Evolutionary conservation across 2,329 filamentous ascomycete species (phyloP), one percentile per base, ranked within the genome.

Genomic region (Drechslera avenae): DNA sequence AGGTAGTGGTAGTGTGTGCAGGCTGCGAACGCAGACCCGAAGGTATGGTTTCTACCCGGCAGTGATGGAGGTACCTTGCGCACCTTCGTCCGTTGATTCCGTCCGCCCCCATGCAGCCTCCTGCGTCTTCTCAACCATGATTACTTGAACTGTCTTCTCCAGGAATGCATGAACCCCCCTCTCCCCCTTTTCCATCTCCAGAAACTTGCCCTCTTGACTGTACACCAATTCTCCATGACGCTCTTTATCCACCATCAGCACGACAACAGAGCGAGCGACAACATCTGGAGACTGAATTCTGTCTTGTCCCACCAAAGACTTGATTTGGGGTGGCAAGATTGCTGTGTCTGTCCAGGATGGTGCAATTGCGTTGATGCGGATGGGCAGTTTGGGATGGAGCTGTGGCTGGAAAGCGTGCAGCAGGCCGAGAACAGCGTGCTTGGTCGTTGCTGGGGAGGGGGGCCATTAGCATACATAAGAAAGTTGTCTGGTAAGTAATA

Each of bases 361-460:
- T 0, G 67, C 67, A 30, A 72, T 57, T 35, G 66, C 62, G 46
- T 73, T 72, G 53, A 72, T 64, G 41, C 69, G 68, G 49, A 72
- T 66, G 16, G 66, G 65, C 2, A 68, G 41, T 2, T 47, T 41
- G 2, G 62, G 64, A 19, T 63, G 32, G 4, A 72, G 60, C 16
- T 56, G 53, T 0, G n/a, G 9, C 14, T 59, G 45, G 1, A 72
- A 53, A 9, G 63, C 49, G 33, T 67, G 69, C 28, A 71, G 47
- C 19, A 73, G 58, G 10, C 69, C 67, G 12, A 69, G 52, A 3
- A 73, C 66, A 10, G 50, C 68, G 42, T 73, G 68, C 46, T 73
- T 73, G 19, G 67, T 18, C 2, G 57, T 51, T n/a, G 66, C 64
- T 71, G 48, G 2, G 9, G 3, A 16, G 17, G 3, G n/a, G n/a